Evolutionary conservation across 345 rosid species (phyloP), one percentile per base, ranked within the genome.

Genomic region (Syzygium oleosum): DNA sequence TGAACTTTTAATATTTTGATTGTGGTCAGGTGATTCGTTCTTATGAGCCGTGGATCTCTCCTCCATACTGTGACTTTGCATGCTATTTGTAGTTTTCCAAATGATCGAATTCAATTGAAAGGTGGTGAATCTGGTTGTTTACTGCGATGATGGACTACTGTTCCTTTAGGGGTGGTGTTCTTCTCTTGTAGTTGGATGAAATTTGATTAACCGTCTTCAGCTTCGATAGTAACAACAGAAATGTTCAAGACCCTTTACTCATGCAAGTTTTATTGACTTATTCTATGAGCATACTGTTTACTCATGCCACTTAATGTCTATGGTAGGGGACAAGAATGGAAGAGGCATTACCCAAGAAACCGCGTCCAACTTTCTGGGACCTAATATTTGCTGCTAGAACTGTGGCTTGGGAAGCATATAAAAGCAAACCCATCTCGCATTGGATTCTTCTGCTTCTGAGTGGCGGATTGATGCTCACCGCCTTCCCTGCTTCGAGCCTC

Each of bases 401-500:
- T 38, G 87, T 46, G 80, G 91, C 92, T 41, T 29, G 49, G 88
- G 95, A 94, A 92, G 91, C 92, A 85, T 95, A 91, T 90, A 88
- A 88, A 88, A 92, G 91, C 84, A 96, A 95, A 87, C 92, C 98
- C 22, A 51, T 92, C 79, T 97, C 99, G 17, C 94, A 95, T 86
- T 96, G 99, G 99, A 88, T 93, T 87, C 96, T 97, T 52, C 91
- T 96, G 34, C 84, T 87, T 73, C 85, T 94, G 79, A 93, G 96
- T 84, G 92, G 89, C 16, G 87, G 84, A 5, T 93, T 92, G 53
- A 95, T 97, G 96, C 98, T 95, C 34, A 91, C 91, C 52, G 97
- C 97, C 1, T 95, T 96, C 88, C 97, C 98, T 11, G 97, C 98
- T 83, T 97, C 97, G 16, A 94, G 95, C 88, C 92, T 97, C 54